A percentile compares a stretch with the other conserved stretches of the same genome.
Evolutionary conservation across 192 early-diverging fungal species (phyloP).

Genomic region (Allomyces macrogynus): DNA sequence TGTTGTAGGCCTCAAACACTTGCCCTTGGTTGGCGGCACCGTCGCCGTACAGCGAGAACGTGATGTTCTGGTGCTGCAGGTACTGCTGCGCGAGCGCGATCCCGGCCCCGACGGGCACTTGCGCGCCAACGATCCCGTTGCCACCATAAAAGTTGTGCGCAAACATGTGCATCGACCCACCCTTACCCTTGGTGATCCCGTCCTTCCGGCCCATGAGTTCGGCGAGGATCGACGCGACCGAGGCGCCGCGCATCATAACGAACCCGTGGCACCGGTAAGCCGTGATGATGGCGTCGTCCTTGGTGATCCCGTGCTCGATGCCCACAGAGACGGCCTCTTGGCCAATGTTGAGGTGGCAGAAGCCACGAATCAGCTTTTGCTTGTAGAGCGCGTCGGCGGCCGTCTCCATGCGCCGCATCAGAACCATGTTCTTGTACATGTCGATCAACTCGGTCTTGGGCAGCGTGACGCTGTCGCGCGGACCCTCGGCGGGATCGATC

Average conservation of each 20-base stretch:
- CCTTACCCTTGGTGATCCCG: slow-evolving; percentile 85
- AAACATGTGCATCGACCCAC: slow-evolving; percentile 99
- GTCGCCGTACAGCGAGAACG: slow-evolving; percentile 86
- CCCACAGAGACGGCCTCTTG: slow-evolving; percentile 90
- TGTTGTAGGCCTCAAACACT: slow-evolving; percentile 97
- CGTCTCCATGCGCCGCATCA: slow-evolving; percentile 80
- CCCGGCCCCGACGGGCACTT: slow-evolving; percentile 68
- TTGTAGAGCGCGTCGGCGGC: slow-evolving; percentile 90
- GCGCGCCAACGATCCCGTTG: slow-evolving; percentile 97
- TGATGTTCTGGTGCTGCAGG: slow-evolving; percentile 48
- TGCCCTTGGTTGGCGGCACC: slow-evolving; percentile 97
- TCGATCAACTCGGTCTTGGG: slow-evolving; percentile 50
- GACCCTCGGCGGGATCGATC: slow-evolving; percentile 27
- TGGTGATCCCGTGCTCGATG: slow-evolving; percentile 74
- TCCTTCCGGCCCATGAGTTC: slow-evolving; percentile 64
- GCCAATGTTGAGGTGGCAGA: slow-evolving; percentile 95
- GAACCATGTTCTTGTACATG: slow-evolving; percentile 74
- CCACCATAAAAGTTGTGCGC: slow-evolving; percentile 87
- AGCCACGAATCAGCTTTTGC: slow-evolving; percentile 86
- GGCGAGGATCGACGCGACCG: slow-evolving; percentile 39
- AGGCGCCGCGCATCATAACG: slow-evolving; percentile 64
- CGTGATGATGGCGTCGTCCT: slow-evolving; percentile 83
- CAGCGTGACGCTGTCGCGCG: slow-evolving; percentile 36
- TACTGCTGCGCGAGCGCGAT: slow-evolving; percentile 91
- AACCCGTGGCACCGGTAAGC: slow-evolving; percentile 98